These are phyloP conservation scores for Neurospora pannonica DNA, from an alignment of 495 filamentous ascomycete species.

Conservation along the genomic window DNA sequence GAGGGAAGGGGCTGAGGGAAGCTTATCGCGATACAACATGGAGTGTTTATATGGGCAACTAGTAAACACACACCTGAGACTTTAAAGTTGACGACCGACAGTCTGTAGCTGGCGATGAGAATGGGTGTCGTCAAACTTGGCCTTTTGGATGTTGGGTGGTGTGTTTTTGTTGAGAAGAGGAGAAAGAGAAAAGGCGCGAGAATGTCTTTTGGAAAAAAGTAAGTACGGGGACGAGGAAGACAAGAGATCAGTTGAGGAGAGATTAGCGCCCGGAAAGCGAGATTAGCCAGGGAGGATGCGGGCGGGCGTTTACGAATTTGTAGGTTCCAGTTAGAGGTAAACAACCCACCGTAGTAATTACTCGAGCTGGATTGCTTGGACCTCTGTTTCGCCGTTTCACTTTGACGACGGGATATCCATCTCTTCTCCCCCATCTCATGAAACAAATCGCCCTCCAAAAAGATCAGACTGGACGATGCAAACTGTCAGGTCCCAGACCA, in stretches of 20 bases:
- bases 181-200: neutral
- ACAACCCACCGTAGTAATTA: neutral
- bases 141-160: neutral
- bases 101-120: neutral
- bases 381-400: neutral
- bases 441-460: neutral
- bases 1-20: neutral
- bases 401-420: neutral
- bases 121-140: neutral
- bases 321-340: neutral
- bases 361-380: neutral
- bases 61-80: neutral
- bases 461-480: neutral
- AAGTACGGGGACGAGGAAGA: neutral
- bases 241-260: neutral
- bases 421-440: neutral
- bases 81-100: neutral
- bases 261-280: neutral
- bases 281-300: neutral
- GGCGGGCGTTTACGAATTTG: neutral
- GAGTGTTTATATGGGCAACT: neutral
- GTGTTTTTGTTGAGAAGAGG: neutral
- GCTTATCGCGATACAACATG: neutral
- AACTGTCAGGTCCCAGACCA: neutral
- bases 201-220: neutral